Conservation (phyloP, 2,329 filamentous ascomycete genomes). For the Dryadomyces sulphureus region DNA sequence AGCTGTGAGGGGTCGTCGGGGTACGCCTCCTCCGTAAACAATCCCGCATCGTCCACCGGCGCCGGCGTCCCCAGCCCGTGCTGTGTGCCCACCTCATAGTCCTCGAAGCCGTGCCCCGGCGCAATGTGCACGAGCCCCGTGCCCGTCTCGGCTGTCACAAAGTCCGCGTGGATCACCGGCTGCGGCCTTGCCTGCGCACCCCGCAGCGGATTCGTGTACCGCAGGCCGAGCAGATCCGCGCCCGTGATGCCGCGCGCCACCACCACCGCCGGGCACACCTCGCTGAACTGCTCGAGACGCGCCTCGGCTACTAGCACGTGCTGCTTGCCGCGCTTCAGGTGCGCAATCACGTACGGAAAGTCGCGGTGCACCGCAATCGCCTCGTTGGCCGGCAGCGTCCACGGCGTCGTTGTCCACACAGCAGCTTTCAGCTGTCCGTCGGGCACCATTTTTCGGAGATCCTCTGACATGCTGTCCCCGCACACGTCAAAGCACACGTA, state of each 20-base stretch:
- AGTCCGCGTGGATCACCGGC: slow-evolving; percentile 68
- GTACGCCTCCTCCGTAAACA: slow-evolving; percentile 67
- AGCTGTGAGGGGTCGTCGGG: slow-evolving; percentile 53
- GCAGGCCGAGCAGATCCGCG: slow-evolving; percentile 45
- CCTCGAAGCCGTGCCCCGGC: slow-evolving; percentile 91
- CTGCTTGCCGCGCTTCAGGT: slow-evolving; percentile 28
- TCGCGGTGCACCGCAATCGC: slow-evolving; percentile 71
- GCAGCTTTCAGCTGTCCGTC: slow-evolving; percentile 47
- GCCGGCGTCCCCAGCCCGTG: slow-evolving; percentile 62
- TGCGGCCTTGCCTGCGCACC: slow-evolving; percentile 41
- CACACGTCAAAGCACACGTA: slow-evolving; percentile 67
- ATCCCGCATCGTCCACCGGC: slow-evolving; percentile 68
- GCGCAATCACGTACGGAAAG: slow-evolving; percentile 58
- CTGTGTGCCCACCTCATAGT: slow-evolving; percentile 68
- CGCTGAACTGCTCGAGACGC: slow-evolving; percentile 44
- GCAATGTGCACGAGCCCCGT: slow-evolving; percentile 91
- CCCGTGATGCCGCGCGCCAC: slow-evolving; percentile 59
- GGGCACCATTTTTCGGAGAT: neutral
- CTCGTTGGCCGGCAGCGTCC: slow-evolving; percentile 88
- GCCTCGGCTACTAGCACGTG: slow-evolving; percentile 59
- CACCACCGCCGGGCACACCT: slow-evolving; percentile 46
- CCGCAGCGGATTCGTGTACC: slow-evolving; percentile 59
- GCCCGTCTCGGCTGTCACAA: slow-evolving; percentile 81
- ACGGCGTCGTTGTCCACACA: slow-evolving; percentile 98
- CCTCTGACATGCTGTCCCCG: slow-evolving; percentile 12